phyloP scores from a whole-genome alignment of 345 rosid species.

The Sisymbrium altissimum region DNA sequence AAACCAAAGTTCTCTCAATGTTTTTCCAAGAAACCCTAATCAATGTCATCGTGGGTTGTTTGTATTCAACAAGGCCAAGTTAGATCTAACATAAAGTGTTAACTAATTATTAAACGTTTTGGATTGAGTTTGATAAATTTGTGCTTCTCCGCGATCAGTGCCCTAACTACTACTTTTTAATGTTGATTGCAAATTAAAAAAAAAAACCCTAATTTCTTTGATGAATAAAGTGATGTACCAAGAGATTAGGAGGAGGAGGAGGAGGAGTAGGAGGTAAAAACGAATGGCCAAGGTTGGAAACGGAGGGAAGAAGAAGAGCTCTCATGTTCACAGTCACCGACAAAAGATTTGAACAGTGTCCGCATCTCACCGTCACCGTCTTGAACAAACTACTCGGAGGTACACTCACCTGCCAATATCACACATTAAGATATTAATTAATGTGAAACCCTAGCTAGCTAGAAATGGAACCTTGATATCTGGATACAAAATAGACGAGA shows the following conservation, averaged over 20 bases:
- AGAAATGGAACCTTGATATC: not conserved
- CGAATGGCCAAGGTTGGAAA: slow-evolving; percentile 62
- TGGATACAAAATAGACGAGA: not conserved
- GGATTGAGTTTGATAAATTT: not conserved
- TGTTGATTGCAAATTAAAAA: not conserved
- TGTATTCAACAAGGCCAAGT: not conserved
- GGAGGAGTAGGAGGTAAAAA: slow-evolving; percentile 58
- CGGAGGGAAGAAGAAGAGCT: slow-evolving; percentile 59
- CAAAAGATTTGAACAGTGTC: slow-evolving; percentile 86
- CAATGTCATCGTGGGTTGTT: not conserved
- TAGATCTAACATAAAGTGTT: slow-evolving; percentile 6
- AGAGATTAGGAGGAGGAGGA: slow-evolving; percentile 9
- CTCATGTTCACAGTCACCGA: slow-evolving; percentile 68
- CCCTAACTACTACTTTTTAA: not conserved
- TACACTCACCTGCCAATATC: slow-evolving; percentile 71
- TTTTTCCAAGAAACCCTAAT: slow-evolving; percentile 5
- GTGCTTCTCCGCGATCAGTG: not conserved
- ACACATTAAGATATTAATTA: not conserved
- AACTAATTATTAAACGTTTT: not conserved
- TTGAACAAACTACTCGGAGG: slow-evolving; percentile 85
- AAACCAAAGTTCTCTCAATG: not conserved
- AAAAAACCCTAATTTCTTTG: not conserved
- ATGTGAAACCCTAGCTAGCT: not conserved
- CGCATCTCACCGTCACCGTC: slow-evolving; percentile 93
- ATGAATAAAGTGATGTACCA: slow-evolving; percentile 10